phyloP scores from a whole-genome alignment of 441 rosid genomes.

The Syzygium syzygioides region DNA sequence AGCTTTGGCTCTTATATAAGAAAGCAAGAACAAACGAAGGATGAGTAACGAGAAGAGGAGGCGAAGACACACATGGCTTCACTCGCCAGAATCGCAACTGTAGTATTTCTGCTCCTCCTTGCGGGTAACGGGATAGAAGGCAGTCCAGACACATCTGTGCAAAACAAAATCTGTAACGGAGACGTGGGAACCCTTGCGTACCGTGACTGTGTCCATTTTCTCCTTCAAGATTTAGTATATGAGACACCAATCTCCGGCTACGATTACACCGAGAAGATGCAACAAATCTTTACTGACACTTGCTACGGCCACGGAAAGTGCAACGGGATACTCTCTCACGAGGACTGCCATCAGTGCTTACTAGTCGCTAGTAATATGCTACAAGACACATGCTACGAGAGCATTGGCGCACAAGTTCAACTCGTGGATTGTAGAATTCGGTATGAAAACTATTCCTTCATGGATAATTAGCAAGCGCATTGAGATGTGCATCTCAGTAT shows the following conservation, averaged over 20 bases:
- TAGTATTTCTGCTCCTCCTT: background rate
- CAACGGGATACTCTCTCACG: background rate
- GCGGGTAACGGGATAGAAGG: background rate
- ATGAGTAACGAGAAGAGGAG: background rate
- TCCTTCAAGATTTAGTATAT: background rate
- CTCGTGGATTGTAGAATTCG: background rate
- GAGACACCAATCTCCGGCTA: background rate
- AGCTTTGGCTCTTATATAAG: background rate
- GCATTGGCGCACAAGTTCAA: background rate
- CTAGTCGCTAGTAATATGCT: rapidly evolving
- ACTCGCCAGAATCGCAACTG: background rate
- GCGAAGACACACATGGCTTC: background rate
- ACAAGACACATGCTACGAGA: background rate
- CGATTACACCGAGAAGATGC: background rate
- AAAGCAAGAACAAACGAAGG: background rate
- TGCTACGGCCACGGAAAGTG: background rate
- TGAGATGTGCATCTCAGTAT: background rate
- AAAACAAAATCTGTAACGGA: background rate
- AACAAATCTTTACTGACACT: background rate
- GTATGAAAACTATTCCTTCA: background rate
- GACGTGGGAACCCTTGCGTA: background rate
- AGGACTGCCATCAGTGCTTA: background rate
- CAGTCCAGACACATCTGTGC: background rate
- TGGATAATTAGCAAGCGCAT: background rate
- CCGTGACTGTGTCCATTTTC: background rate